Evolutionary conservation across 2,329 filamentous ascomycete species (phyloP), one percentile per base, ranked within the genome.

Genomic region (Arachnomyces sp.): DNA sequence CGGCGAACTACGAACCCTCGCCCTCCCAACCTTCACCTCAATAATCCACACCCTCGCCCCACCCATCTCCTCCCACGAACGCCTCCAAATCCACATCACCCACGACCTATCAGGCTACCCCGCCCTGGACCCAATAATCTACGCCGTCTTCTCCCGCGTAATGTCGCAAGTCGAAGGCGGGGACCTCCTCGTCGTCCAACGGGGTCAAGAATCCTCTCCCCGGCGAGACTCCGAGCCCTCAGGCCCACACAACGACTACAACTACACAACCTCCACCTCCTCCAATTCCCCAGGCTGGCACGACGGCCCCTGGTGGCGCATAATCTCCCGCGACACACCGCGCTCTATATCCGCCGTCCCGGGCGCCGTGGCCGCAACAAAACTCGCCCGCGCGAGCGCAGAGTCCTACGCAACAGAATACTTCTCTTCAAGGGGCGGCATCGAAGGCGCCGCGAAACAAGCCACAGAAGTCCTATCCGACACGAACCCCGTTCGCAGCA

Each of bases 81-180:
- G 90, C 36, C 82, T 98, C 6, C 84, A 93, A 55, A 96, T 98
- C 54, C 92, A 98, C 68, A 93, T 92, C 48, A 94, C 90, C 7
- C 92, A 98, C 69, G 92, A 96, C 62, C 77, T 98, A 32, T 81
- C 88, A 51, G 87, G 87, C 51, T 98, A 98, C 61, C 92, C 92
- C 2, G 90, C 87, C 13, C 79, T 98, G 52, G 90, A 96, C 59
- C 88, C 90, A 13, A 76, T 95, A 40, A 86, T 96, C 53, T 87
- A 96, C 65, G 76, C 77, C 43, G 88, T 92, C 48, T 98, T 98
- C 68, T 84, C 84, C 40, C 82, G 88, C 39, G 89, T 98, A 55
- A 98, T 98, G 92, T 78, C 88, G n/a, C 92, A 98, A 67, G 92
- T 98, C 34, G 92, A 98, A 66, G 92, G 92, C 49, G 92, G 92